phyloP scores from a whole-genome alignment of 2,329 filamentous ascomycete species.

The Zarea fungicola region DNA sequence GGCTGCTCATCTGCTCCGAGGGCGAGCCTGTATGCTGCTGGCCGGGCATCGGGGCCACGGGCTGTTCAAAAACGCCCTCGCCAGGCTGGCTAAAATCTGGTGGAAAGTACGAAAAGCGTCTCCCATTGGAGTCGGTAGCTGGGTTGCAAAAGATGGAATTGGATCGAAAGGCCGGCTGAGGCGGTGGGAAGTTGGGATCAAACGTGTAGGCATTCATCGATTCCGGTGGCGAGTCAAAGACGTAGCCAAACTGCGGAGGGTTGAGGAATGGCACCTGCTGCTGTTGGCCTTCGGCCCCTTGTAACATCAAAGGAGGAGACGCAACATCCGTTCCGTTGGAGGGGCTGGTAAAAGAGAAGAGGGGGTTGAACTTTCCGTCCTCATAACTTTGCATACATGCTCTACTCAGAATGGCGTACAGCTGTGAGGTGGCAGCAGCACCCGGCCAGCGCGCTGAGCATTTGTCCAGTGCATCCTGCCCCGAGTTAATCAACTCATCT shows the following conservation, averaged over 20 bases:
- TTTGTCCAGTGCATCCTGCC: slow-evolving; percentile 71
- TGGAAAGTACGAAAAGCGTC: slow-evolving; percentile 60
- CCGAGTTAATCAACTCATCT: slow-evolving; percentile 65
- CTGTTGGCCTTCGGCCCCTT: slow-evolving; percentile 20
- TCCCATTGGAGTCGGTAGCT: slow-evolving; percentile 47
- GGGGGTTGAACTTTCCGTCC: slow-evolving; percentile 25
- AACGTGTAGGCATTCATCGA: slow-evolving; percentile 43
- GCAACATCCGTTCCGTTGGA: slow-evolving; percentile 28
- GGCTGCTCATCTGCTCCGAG: slow-evolving; percentile 26
- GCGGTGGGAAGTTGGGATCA: slow-evolving; percentile 36
- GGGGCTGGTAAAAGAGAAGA: slow-evolving; percentile 31
- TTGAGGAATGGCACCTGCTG: slow-evolving; percentile 37
- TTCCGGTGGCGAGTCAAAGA: slow-evolving; percentile 52
- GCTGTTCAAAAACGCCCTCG: slow-evolving; percentile 18
- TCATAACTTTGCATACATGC: slow-evolving; percentile 89
- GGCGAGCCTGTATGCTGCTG: slow-evolving; percentile 12
- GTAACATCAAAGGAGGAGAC: slow-evolving; percentile 26
- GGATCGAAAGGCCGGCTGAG: slow-evolving; percentile 55
- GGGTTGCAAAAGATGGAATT: slow-evolving; percentile 63
- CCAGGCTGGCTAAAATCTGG: slow-evolving; percentile 42
- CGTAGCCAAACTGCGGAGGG: slow-evolving; percentile 53
- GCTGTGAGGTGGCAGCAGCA: slow-evolving; percentile 72
- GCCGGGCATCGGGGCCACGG: slow-evolving; percentile 5
- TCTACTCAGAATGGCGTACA: slow-evolving; percentile 80
- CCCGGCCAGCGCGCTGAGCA: slow-evolving; percentile 90